phyloP scores from a whole-genome alignment of 768 basidiomycete species.

The Lactarius vividus region DNA sequence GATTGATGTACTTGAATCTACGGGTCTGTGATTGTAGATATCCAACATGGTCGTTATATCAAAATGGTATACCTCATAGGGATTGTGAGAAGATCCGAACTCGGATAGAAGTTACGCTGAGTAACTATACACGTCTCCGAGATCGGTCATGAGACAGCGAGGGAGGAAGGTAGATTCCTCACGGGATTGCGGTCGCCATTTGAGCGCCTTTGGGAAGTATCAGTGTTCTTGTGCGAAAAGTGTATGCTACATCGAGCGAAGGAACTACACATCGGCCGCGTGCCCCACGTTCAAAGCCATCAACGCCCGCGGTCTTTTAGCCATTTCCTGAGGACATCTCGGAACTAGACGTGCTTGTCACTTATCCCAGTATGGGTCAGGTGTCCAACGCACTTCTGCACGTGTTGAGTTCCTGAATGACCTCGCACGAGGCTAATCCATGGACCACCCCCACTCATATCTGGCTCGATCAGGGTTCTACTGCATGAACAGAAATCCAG shows the following conservation, averaged over 20 bases:
- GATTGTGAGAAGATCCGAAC: neutral
- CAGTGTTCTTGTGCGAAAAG: neutral
- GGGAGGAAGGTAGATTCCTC: slow-evolving; percentile 9
- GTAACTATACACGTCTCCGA: slow-evolving; percentile 5
- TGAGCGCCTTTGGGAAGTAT: neutral
- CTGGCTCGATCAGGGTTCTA: neutral
- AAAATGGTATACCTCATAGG: slow-evolving; percentile 5
- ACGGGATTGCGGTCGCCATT: slow-evolving; percentile 4
- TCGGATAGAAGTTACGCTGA: neutral
- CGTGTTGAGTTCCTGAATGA: slow-evolving; percentile 21
- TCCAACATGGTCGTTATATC: slow-evolving; percentile 3
- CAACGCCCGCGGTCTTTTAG: slow-evolving; percentile 14
- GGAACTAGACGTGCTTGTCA: slow-evolving; percentile 3
- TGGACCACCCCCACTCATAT: slow-evolving; percentile 10
- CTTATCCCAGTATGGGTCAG: slow-evolving; percentile 16
- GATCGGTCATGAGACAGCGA: slow-evolving; percentile 19
- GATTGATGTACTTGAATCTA: slow-evolving; percentile 6
- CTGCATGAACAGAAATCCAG: too few species aligned
- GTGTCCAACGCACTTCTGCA: slow-evolving; percentile 12
- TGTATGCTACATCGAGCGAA: slow-evolving; percentile 1
- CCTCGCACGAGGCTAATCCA: slow-evolving; percentile 17
- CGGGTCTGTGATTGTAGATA: slow-evolving; percentile 3
- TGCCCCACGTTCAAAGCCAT: slow-evolving; percentile 18
- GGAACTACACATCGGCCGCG: slow-evolving; percentile 6
- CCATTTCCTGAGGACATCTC: neutral